A percentile compares a stretch with the other conserved stretches of the same genome.
phyloP scores from a whole-genome alignment of 106 monocot genomes.

The Ottelia alismoides region DNA sequence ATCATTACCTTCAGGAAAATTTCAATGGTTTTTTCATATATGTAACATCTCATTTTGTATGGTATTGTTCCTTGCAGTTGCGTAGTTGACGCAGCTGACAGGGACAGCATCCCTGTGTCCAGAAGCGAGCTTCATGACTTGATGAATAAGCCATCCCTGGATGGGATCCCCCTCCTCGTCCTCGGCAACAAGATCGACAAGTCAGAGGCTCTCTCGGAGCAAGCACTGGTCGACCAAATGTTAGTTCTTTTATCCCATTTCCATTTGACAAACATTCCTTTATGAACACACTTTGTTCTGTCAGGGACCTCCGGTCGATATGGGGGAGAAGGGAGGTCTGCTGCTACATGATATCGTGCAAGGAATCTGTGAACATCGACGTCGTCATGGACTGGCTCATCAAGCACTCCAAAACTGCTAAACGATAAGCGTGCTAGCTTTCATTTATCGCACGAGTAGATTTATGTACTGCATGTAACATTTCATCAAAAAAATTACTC shows the following conservation, averaged over 20 bases:
- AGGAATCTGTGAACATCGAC: conserved; percentile 28
- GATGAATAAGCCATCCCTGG: conserved; percentile 63
- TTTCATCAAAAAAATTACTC: no score
- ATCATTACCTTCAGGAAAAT: no score
- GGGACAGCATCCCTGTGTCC: conserved; percentile 75
- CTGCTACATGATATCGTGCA: conserved; percentile 31
- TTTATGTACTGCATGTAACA: no score
- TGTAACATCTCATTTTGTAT: no score
- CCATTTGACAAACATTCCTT: no score
- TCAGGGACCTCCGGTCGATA: no score
- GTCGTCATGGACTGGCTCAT: conserved; percentile 24
- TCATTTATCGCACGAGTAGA: no score
- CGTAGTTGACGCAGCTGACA: conserved; percentile 86
- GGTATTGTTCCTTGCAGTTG: conserved; percentile 20
- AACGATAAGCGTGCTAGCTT: no score
- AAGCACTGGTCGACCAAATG: conserved; percentile 81
- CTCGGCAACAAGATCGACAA: conserved; percentile 95
- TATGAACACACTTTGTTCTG: no score
- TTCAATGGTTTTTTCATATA: no score
- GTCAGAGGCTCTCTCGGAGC: conserved; percentile 87
- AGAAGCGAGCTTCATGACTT: conserved; percentile 83
- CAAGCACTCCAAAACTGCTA: conserved; percentile 19
- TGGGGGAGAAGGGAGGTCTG: conserved; percentile 20
- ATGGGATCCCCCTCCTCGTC: conserved; percentile 75
- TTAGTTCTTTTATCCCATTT: conserved; percentile 23